Percentiles rank a stretch among this genome's conserved stretches.
phyloP scores from a whole-genome alignment of 371 early-diverging fungal genomes.

The Mortierella sp. region DNA sequence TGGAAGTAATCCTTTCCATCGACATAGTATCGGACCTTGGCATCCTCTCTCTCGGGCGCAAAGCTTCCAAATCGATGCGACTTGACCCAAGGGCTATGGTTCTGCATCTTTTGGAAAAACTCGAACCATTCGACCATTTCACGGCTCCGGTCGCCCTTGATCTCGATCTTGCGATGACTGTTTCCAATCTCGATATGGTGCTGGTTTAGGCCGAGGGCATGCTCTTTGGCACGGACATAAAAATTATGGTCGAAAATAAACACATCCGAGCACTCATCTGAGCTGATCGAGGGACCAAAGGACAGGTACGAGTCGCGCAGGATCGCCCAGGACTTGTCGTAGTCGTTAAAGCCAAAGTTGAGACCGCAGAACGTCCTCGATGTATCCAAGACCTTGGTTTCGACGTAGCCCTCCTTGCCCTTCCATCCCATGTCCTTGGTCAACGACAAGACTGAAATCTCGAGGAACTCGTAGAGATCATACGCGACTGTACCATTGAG shows the following conservation, averaged over 20 bases:
- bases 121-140: conserved; percentile 78
- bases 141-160: conserved; percentile 76
- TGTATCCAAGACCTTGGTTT: conserved; percentile 65
- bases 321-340: conserved; percentile 75
- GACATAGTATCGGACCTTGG: conserved; percentile 80
- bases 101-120: conserved; percentile 69
- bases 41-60: conserved; percentile 83
- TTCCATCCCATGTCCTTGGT: conserved; percentile 89
- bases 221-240: conserved; percentile 69
- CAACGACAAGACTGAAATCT: conserved; percentile 82
- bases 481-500: conserved; percentile 76
- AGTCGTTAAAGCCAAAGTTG: conserved; percentile 61
- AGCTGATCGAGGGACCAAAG: conserved; percentile 64
- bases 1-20: conserved; percentile 91
- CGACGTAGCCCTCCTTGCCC: conserved; percentile 86
- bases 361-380: conserved; percentile 61
- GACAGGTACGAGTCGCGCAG: conserved; percentile 82
- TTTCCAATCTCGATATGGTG: conserved; percentile 71
- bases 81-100: conserved; percentile 79
- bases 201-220: conserved; percentile 63
- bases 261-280: conserved; percentile 74
- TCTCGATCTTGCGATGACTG: conserved; percentile 72
- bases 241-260: conserved; percentile 78
- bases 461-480: conserved; percentile 88
- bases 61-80: conserved; percentile 83